Evolutionary conservation across 306 rosid species (phyloP), one percentile per base, ranked within the genome.

Genomic region (Castanopsis chinensis): DNA sequence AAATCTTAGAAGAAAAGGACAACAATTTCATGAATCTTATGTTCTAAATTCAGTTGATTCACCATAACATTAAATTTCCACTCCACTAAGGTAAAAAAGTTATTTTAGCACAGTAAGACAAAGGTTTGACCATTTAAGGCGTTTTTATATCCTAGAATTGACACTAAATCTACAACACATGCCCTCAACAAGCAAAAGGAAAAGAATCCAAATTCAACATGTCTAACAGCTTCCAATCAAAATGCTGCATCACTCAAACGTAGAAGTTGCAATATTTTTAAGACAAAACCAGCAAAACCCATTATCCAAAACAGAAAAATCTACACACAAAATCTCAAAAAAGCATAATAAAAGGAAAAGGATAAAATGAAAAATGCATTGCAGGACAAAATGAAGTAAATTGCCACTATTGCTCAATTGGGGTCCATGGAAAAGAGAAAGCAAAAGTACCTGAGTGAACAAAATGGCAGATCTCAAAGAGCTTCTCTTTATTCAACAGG

Each of bases 391-490:
- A 54, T 49, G 41, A 9, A 69, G 80, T 15, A 15, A 63, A 75
- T 75, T 33, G 10, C 10, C 21, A 70, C 56, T 41, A 2, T 35
- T 21, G 32, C 35, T 67, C 4, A 52, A 28, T 18, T 45, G 73
- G 78, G 61, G 69, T 70, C 61, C 70, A 82, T 76, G 54, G 73
- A 65, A 74, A 74, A 73, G 43, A 79, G 54, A 56, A 64, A 77
- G 51, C 61, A 51, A 37, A 80, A 72, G 85, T 83, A 90, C 96
- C 96, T 65, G 83, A 17, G 70, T 21, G 70, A 72, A 73, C 82
- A 52, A 85, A 85, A 76, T 64, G 90, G 86, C 86, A 89, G 97
- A 93, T 93, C 94, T 88, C 84, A 81, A 83, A 74, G 60, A 86
- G 57, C 58, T 82, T 64, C 61, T 76, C 71, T 73, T 37, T 78